Evolutionary conservation across 2,329 filamentous ascomycete species (phyloP).

Genomic region (Alternaria hordeiaustralica): DNA sequence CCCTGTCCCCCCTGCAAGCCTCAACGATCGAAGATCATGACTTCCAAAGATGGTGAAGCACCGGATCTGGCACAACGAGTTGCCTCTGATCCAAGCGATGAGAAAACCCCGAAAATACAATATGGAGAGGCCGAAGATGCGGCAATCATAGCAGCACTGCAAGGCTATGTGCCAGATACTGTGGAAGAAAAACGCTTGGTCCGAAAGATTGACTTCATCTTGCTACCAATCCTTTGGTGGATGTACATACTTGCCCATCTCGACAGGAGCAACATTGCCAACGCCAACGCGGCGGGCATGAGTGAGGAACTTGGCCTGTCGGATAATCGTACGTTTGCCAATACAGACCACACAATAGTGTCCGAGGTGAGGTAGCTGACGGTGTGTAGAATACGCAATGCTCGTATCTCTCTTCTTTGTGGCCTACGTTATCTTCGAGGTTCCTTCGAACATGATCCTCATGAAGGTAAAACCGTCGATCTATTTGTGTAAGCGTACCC

Average conservation of each 20-base stretch:
- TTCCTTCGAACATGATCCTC: background rate
- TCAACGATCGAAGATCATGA: background rate
- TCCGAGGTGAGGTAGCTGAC: background rate
- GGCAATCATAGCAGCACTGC: background rate
- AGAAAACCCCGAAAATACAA: background rate
- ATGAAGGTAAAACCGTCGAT: background rate
- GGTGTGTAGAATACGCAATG: background rate
- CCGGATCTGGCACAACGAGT: background rate
- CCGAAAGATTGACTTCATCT: background rate
- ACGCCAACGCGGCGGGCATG: background rate
- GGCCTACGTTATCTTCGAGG: background rate
- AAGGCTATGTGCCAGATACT: background rate
- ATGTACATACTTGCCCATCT: background rate
- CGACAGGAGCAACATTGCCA: background rate
- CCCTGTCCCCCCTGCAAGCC: background rate
- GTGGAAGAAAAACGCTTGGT: background rate
- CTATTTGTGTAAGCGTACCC: background rate
- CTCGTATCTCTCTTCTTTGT: background rate
- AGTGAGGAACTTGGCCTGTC: background rate
- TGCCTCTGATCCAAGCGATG: background rate
- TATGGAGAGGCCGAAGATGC: background rate
- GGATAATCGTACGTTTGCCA: background rate
- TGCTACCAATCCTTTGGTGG: background rate
- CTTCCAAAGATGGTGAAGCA: background rate
- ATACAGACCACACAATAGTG: background rate